These are phyloP conservation scores for Hanseniaspora nectarophila DNA, from an alignment of 805 yeast genomes.

Conservation along the genomic window DNA sequence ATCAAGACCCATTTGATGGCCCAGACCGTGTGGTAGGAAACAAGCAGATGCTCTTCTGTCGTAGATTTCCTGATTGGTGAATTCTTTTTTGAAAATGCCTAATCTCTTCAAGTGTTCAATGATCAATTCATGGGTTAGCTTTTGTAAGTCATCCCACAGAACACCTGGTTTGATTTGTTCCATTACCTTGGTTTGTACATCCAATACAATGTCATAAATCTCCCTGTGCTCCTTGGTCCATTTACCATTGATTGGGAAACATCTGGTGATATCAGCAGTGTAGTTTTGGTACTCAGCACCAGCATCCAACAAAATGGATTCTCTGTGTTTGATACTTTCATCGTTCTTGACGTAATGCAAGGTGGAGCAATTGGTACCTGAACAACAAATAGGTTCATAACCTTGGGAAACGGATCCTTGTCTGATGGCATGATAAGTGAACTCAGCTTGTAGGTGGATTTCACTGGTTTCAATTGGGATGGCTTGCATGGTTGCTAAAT, in stretches of 20 bases:
- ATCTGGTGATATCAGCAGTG: conserved; percentile 87
- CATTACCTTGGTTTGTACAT: conserved; percentile 73
- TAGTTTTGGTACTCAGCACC: conserved; percentile 96
- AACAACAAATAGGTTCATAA: conserved; percentile 91
- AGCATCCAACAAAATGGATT: conserved; percentile 76
- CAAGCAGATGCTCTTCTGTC: conserved; percentile 59
- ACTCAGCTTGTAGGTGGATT: conserved; percentile 90
- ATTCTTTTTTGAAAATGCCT: conserved; percentile 60
- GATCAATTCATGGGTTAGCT: conserved; percentile 65
- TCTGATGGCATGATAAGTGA: conserved; percentile 80
- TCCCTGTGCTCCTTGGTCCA: conserved; percentile 82
- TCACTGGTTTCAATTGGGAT: conserved; percentile 77
- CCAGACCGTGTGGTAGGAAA: conserved; percentile 92
- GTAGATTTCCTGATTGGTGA: conserved; percentile 51
- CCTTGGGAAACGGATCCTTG: conserved; percentile 85
- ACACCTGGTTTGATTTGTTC: conserved; percentile 67
- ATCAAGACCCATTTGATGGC: conserved; percentile 87
- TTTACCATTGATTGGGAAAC: conserved; percentile 82
- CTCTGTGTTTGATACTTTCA: conserved; percentile 43
- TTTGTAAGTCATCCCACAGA: conserved; percentile 73
- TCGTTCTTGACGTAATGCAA: conserved; percentile 82
- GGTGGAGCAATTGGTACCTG: conserved; percentile 85
- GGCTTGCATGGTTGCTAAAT: conserved; percentile 85
- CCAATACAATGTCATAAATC: conserved; percentile 64
- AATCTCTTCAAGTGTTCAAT: conserved; percentile 57